Evolutionary conservation across 225 moss, liverwort and hornwort genomes (phyloP).

Genomic region (Asterella californica): DNA sequence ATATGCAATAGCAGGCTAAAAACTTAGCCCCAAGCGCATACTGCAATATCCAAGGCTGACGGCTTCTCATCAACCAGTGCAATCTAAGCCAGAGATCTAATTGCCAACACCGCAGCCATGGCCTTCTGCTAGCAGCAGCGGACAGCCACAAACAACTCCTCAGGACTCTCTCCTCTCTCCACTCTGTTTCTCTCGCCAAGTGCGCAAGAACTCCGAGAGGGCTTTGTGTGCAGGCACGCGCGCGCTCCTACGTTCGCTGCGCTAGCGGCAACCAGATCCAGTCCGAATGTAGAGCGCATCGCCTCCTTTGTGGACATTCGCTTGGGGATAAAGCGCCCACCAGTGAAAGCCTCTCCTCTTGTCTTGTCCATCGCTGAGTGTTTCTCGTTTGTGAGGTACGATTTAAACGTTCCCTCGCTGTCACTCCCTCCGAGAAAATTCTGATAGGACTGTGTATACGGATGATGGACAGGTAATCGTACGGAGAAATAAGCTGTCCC

Average conservation of each 20-base stretch:
- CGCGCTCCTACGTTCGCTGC: no score
- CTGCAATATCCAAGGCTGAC: neutral
- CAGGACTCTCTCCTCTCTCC: neutral
- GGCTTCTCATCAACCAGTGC: neutral
- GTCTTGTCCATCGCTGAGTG: neutral
- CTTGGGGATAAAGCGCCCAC: no score
- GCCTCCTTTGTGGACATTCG: slow-evolving; percentile 1
- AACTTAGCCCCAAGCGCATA: neutral
- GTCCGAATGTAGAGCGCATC: slow-evolving; percentile 9
- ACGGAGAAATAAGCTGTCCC: no score
- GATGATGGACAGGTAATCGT: no score
- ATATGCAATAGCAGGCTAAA: neutral
- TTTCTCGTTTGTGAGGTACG: no score
- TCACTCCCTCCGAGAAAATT: no score
- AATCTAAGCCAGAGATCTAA: no score
- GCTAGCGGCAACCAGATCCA: slow-evolving; percentile 3
- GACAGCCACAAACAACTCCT: neutral
- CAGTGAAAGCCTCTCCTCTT: neutral
- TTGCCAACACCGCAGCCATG: slow-evolving; percentile 18
- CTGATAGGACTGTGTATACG: no score
- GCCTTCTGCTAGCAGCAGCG: neutral
- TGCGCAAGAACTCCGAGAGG: neutral
- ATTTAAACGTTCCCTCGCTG: no score
- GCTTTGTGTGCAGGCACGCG: neutral
- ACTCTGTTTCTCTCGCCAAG: neutral